These are phyloP conservation scores for Acacia melanoxylon DNA, from an alignment of 306 rosid genomes.

Conservation along the genomic window DNA sequence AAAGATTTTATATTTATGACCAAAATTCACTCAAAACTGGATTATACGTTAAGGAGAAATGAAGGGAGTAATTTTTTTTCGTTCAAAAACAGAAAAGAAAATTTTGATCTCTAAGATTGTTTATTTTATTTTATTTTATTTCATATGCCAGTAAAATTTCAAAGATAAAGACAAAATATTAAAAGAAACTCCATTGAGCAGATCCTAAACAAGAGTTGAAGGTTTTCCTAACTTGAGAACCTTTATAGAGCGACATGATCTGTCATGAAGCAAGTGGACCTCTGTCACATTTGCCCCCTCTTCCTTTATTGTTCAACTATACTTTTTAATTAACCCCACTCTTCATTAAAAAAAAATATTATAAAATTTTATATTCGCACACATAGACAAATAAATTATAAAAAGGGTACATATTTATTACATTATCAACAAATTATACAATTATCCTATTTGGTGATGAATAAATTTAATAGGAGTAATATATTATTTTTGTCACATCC, in stretches of 20 bases:
- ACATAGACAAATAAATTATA: neutral
- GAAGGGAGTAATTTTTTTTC: neutral
- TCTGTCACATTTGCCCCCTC: constrained; percentile 1
- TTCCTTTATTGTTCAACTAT: neutral
- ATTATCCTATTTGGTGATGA: neutral
- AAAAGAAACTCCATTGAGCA: neutral
- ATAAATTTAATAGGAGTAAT: neutral
- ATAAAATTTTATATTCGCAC: neutral
- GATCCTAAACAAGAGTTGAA: neutral
- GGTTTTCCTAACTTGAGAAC: neutral
- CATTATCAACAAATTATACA: neutral
- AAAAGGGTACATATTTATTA: neutral
- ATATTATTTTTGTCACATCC: neutral
- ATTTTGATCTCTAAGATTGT: neutral
- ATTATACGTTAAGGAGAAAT: no score
- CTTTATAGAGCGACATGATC: neutral
- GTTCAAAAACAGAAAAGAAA: neutral
- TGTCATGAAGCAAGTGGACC: constrained; percentile 2
- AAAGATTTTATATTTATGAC: no score
- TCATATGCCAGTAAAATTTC: neutral
- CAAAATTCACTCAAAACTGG: no score
- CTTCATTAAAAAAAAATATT: neutral
- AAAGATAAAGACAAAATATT: neutral
- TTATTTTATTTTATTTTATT: neutral
- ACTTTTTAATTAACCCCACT: neutral